Conservation (phyloP, 106 monocot species). For the Phalaenopsis equestris region DNA sequence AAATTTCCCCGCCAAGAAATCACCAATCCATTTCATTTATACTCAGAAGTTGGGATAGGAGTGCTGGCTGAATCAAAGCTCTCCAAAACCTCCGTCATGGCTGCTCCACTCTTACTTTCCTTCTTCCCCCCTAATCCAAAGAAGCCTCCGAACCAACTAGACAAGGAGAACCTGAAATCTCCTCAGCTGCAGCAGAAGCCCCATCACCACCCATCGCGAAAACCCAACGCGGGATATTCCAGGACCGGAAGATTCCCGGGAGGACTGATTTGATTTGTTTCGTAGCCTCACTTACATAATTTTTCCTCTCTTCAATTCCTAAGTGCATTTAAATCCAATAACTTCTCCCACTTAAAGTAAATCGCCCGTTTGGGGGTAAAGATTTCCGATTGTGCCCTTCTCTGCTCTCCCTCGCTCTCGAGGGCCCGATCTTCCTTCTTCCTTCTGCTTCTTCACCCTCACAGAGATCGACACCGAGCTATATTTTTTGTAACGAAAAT, state of each 20-base stretch:
- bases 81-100: conserved; percentile 10
- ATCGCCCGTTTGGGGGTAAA: too few relatives aligned
- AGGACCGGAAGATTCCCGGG: conserved; percentile 8
- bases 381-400: too few relatives aligned
- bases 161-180: background rate
- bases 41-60: conserved; percentile 17
- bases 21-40: background rate
- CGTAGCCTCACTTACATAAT: too few relatives aligned
- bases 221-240: conserved; percentile 11
- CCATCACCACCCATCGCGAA: background rate
- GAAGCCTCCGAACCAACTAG: conserved; percentile 10
- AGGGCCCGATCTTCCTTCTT: too few relatives aligned
- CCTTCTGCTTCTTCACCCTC: too few relatives aligned
- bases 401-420: too few relatives aligned
- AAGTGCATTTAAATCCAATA: too few relatives aligned
- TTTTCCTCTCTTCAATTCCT: too few relatives aligned
- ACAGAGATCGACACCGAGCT: too few relatives aligned
- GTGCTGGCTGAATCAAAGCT: conserved; percentile 21
- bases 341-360: too few relatives aligned
- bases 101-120: background rate
- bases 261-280: background rate
- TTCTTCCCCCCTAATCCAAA: conserved; percentile 11
- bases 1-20: too few relatives aligned
- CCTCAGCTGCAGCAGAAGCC: background rate
- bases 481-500: too few relatives aligned